Evolutionary conservation across 1,284 basidiomycete genomes (phyloP).

Genomic region (Waitea zeae): DNA sequence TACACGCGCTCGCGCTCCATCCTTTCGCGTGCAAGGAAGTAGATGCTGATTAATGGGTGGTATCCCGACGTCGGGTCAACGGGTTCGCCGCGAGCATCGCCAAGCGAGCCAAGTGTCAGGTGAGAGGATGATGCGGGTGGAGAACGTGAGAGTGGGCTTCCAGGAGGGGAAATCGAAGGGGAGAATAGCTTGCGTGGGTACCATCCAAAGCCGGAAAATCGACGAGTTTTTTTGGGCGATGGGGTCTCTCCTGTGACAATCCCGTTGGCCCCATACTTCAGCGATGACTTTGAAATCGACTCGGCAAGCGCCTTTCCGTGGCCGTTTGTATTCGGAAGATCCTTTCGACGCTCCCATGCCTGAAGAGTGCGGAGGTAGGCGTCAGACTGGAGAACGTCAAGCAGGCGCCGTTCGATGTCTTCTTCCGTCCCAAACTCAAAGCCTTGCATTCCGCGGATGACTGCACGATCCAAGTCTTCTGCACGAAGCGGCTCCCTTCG

Average conservation of each 20-base stretch:
- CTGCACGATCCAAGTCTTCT: conserved; percentile 74
- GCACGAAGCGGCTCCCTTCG: conserved; percentile 76
- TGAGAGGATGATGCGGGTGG: conserved; percentile 39
- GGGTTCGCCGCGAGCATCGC: conserved; percentile 29
- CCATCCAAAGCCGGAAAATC: conserved; percentile 91
- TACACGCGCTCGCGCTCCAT: conserved; percentile 87
- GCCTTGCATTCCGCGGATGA: conserved; percentile 86
- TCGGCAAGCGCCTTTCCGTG: conserved; percentile 25
- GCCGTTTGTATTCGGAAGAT: conserved; percentile 11
- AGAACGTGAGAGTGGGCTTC: conserved; percentile 26
- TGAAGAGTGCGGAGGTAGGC: conserved; percentile 58
- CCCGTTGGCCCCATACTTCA: conserved; percentile 21
- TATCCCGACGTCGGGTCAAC: conserved; percentile 83
- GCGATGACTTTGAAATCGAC: conserved; percentile 43
- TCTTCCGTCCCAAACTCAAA: conserved; percentile 91
- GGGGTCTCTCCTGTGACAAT: conserved; percentile 27
- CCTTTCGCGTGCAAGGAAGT: conserved; percentile 91
- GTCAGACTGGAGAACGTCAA: conserved; percentile 66
- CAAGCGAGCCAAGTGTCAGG: conserved; percentile 25
- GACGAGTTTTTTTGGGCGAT: conserved; percentile 36
- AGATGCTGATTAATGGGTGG: conserved; percentile 92
- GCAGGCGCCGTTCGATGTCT: conserved; percentile 65
- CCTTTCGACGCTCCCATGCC: conserved; percentile 62
- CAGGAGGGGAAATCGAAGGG: conserved; percentile 33
- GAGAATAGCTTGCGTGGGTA: conserved; percentile 85